Evolutionary conservation across 768 basidiomycete genomes (phyloP).

Genomic region (Sarcomyxa edulis): DNA sequence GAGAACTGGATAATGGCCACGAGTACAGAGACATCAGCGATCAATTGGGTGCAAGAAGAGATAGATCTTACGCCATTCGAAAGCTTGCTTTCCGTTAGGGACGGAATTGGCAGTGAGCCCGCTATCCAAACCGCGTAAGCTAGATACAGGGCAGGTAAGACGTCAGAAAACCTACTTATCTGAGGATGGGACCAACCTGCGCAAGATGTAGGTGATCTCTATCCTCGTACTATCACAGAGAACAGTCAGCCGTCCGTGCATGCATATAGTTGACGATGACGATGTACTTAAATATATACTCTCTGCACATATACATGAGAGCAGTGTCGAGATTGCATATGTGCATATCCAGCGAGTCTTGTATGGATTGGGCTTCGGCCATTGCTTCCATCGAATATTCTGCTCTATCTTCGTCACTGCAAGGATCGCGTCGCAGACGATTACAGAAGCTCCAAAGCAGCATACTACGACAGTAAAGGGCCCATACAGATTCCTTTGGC

Average conservation of each 20-base stretch:
- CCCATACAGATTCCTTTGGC: conserved; percentile 78
- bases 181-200: conserved; percentile 43
- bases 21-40: background rate
- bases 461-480: conserved; percentile 77
- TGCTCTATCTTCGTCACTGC: conserved; percentile 46
- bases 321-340: conserved; percentile 66
- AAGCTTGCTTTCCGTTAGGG: conserved; percentile 64
- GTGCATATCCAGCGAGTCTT: conserved; percentile 64
- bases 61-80: conserved; percentile 66
- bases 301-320: conserved; percentile 60
- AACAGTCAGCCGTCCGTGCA: conserved; percentile 12
- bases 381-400: conserved; percentile 58
- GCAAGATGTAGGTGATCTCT: conserved; percentile 56
- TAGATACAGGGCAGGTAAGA: conserved; percentile 13
- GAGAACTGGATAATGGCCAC: conserved; percentile 41
- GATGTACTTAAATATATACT: conserved; percentile 72
- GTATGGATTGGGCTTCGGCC: conserved; percentile 61
- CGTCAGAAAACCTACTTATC: conserved; percentile 11
- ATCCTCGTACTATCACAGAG: conserved; percentile 49
- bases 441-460: conserved; percentile 73
- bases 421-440: conserved; percentile 37
- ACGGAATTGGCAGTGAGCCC: conserved; percentile 26
- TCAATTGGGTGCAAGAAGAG: background rate
- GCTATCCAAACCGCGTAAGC: conserved; percentile 46
- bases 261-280: conserved; percentile 2